A percentile compares a stretch with the other conserved stretches of the same genome.
phyloP scores from a whole-genome alignment of 345 rosid genomes.

The Brassica cretica region DNA sequence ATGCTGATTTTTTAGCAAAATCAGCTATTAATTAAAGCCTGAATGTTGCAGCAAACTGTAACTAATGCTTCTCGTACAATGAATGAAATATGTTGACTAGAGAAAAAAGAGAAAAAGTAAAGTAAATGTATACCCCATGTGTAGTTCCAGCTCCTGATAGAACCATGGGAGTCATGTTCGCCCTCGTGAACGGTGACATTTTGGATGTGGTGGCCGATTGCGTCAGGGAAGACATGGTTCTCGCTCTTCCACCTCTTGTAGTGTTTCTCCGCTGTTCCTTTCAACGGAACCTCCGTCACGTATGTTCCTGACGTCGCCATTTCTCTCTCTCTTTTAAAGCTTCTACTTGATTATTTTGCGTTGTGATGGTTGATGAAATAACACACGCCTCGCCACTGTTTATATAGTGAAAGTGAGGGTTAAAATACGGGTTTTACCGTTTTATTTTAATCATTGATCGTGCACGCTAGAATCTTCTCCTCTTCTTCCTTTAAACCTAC shows the following conservation, averaged over 20 bases:
- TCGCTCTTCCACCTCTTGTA: constrained; percentile 38
- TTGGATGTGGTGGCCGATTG: constrained; percentile 37
- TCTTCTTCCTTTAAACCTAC: background rate
- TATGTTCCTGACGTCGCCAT: constrained; percentile 43
- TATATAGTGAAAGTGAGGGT: constrained; percentile 16
- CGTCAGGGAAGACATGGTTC: constrained; percentile 39
- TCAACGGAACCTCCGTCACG: constrained; percentile 33
- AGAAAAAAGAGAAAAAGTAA: background rate
- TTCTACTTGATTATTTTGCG: background rate
- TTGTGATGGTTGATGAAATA: constrained; percentile 13
- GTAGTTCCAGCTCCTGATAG: constrained; percentile 33
- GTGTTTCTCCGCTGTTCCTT: constrained; percentile 33
- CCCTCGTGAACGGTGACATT: constrained; percentile 36
- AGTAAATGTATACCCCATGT: constrained; percentile 23
- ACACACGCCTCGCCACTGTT: background rate
- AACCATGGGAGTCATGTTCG: constrained; percentile 31
- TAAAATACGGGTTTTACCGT: constrained; percentile 4
- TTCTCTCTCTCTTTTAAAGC: constrained; percentile 10
- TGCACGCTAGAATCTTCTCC: constrained; percentile 17
- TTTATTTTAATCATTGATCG: constrained; percentile 17
- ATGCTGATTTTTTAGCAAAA: background rate
- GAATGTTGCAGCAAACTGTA: background rate
- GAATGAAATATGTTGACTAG: background rate
- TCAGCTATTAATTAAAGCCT: background rate
- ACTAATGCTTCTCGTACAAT: background rate